Evolutionary conservation across 768 basidiomycete genomes (phyloP).

Genomic region (Tulasnella sp.): DNA sequence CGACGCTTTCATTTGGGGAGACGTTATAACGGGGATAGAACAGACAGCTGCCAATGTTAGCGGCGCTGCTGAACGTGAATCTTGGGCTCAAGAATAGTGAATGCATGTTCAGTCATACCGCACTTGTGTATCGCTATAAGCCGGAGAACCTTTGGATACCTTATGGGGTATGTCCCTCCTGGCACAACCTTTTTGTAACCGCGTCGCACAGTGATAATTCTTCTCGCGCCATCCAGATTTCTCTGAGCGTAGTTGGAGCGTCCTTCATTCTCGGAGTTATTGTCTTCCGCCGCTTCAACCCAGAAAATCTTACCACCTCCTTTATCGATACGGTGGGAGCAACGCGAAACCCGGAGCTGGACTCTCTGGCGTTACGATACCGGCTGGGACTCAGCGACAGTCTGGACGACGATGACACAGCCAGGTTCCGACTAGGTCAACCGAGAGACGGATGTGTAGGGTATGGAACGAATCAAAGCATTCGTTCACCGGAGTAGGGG

Average conservation of each 20-base stretch:
- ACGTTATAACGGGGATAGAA: background rate
- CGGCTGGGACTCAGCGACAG: background rate
- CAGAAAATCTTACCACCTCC: background rate
- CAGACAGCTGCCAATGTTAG: background rate
- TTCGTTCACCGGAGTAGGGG: background rate
- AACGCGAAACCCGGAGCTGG: background rate
- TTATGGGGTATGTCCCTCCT: background rate
- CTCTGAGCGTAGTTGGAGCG: background rate
- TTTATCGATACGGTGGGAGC: background rate
- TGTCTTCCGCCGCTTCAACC: background rate
- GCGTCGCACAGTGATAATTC: background rate
- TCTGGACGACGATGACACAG: background rate
- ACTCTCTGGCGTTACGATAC: background rate
- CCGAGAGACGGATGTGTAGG: background rate
- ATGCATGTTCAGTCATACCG: background rate
- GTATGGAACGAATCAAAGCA: background rate
- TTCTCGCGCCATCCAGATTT: background rate
- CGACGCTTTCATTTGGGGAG: background rate
- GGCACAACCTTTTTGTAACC: background rate
- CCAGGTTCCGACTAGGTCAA: background rate
- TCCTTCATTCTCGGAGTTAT: background rate
- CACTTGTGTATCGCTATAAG: background rate
- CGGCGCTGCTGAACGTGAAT: background rate
- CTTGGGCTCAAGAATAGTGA: background rate
- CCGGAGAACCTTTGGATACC: conserved; percentile 7